Evolutionary conservation across 495 filamentous ascomycete genomes (phyloP), one percentile per base, ranked within the genome.

Genomic region (Usnea hakonensis): DNA sequence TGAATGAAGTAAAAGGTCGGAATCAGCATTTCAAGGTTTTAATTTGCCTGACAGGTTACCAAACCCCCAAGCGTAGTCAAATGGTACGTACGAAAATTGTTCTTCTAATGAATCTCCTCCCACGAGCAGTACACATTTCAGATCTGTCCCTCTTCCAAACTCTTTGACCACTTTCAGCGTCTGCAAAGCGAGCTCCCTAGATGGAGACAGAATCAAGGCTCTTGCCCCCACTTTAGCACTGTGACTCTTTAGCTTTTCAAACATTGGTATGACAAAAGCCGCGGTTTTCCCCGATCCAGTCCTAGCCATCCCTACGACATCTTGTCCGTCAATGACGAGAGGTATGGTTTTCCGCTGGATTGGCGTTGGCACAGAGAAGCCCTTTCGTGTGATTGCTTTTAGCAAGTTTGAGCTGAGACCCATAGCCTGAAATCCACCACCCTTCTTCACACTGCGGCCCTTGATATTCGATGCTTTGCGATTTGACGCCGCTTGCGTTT

Each of bases 281-380:
- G 93, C 94, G 1, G 92, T 96, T 77, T 98, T 98, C 72, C 94
- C 94, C 41, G 90, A 95, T 72, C 94, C 94, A 23, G 94, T 98
- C 55, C 94, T 81, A 5, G 94, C 94, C 95, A 97, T 99, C 61
- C 90, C 94, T 10, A 97, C 91, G 6, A 99, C 90, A 79, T 98
- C 93, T 67, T 88, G 84, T 58, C 87, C 83, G 50, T 96, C 90
- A 70, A 96, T 79, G 46, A 97, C 81, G 59, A 97, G 79, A 6
- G 94, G 94, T 52, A 99, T 94, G 11, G 94, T 89, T 77, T 97
- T 97, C 40, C 94, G 82, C 78, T 99, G 94, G 72, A 99, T 97
- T 0, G 94, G 94, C 6, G 94, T 99, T 0, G 94, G 94, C 3
- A 97, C 89, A 2, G 87, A 89, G 75, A 95, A 99, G 33, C 94